Percentiles rank a stretch among this genome's conserved stretches.
phyloP scores from a whole-genome alignment of 2,329 filamentous ascomycete species.

The Neurospora sp. region DNA sequence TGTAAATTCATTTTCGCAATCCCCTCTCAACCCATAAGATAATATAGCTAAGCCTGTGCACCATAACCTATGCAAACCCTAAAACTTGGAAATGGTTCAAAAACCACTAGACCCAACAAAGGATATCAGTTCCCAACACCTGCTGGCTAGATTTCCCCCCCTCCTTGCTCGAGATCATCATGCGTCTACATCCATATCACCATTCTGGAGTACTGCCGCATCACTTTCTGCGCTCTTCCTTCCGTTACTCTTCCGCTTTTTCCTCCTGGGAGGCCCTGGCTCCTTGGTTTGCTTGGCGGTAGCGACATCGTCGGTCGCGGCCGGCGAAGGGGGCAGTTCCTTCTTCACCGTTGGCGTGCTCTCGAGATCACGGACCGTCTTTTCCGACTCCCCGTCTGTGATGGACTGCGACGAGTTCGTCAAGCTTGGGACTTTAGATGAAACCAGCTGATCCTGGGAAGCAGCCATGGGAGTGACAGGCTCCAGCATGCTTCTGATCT shows the following conservation, averaged over 20 bases:
- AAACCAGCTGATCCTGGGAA: conserved; percentile 2
- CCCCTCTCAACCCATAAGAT: neutral
- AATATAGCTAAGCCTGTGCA: neutral
- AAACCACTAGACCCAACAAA: neutral
- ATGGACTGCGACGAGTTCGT: conserved; percentile 14
- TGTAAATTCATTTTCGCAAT: neutral
- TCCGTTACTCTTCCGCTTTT: neutral
- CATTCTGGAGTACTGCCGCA: neutral
- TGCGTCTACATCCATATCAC: neutral
- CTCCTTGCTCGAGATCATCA: neutral
- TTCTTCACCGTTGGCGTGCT: conserved; percentile 4
- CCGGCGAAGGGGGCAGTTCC: conserved; percentile 13
- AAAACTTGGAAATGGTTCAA: neutral
- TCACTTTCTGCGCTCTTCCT: neutral
- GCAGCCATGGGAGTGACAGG: neutral
- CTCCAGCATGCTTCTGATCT: conserved; percentile 24
- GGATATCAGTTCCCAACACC: neutral
- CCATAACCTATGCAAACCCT: neutral
- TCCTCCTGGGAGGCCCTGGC: neutral
- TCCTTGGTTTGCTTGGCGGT: conserved; percentile 11
- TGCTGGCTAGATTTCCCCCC: neutral
- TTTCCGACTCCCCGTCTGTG: conserved; percentile 10
- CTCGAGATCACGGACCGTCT: neutral
- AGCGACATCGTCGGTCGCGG: conserved; percentile 15
- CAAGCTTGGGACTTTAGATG: conserved; percentile 8